Evolutionary conservation across 352 stramenopile genomes (phyloP).

Genomic region (Phytophthora meadii): DNA sequence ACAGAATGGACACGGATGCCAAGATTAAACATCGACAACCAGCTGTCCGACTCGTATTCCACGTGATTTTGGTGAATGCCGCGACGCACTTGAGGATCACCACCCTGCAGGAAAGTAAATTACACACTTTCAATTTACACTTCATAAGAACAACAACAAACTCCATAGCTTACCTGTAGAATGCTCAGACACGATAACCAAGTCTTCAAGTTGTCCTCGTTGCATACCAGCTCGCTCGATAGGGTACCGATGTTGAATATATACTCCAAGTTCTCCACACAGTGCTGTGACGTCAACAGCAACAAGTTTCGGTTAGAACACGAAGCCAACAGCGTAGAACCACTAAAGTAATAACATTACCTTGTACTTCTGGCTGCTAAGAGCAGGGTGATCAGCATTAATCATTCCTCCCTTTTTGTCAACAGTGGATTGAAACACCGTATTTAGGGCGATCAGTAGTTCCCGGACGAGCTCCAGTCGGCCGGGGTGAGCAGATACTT

Average conservation of each 20-base stretch:
- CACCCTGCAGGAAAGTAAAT: constrained; percentile 54
- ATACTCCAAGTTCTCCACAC: constrained; percentile 88
- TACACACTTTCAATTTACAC: neutral
- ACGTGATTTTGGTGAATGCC: constrained; percentile 81
- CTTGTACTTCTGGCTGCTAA: constrained; percentile 91
- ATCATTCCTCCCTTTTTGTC: constrained; percentile 46
- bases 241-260: constrained; percentile 83
- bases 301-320: neutral
- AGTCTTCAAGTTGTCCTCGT: constrained; percentile 66
- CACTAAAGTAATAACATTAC: constrained; percentile 31
- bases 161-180: constrained; percentile 54
- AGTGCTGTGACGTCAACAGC: constrained; percentile 59
- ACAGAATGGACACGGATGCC: constrained; percentile 88
- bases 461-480: constrained; percentile 72
- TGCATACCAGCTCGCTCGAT: constrained; percentile 81
- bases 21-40: constrained; percentile 90
- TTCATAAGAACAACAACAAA: constrained; percentile 2
- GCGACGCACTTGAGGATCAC: constrained; percentile 74
- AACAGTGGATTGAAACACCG: constrained; percentile 66
- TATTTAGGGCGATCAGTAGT: constrained; percentile 65
- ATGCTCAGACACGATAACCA: constrained; percentile 78
- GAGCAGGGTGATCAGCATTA: constrained; percentile 78
- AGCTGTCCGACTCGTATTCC: constrained; percentile 90
- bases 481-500: constrained; percentile 52
- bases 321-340: neutral